Evolutionary conservation across 2,329 filamentous ascomycete genomes (phyloP).

Genomic region (Fusarium transvaalense): DNA sequence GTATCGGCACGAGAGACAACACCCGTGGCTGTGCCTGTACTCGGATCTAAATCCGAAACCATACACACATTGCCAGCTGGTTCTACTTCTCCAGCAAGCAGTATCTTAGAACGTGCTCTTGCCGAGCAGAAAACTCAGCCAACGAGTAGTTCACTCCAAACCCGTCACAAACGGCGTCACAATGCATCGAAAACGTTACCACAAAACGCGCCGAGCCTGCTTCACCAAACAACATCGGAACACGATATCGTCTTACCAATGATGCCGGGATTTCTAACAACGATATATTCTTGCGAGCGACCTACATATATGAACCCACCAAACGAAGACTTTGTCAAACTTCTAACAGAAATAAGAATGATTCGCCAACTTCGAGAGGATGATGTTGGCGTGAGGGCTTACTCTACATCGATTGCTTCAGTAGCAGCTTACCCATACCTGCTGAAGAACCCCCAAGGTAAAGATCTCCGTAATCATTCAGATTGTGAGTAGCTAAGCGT

Average conservation of each 20-base stretch:
- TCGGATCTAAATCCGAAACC: neutral
- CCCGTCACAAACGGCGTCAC: conserved; percentile 19
- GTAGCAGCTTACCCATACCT: conserved; percentile 81
- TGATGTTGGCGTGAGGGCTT: conserved; percentile 84
- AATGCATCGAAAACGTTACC: conserved; percentile 11
- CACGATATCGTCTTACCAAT: conserved; percentile 75
- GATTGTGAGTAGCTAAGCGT: neutral
- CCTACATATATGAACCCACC: conserved; percentile 76
- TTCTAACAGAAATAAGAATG: conserved; percentile 80
- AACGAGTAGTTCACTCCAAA: conserved; percentile 18
- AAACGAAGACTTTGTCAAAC: conserved; percentile 80
- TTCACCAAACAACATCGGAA: conserved; percentile 82
- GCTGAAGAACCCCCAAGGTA: conserved; percentile 59
- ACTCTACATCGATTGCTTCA: conserved; percentile 86
- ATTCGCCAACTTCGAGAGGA: conserved; percentile 79
- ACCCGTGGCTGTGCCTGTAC: neutral
- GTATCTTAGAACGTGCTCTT: conserved; percentile 43
- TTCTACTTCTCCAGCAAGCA: conserved; percentile 27
- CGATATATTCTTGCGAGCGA: conserved; percentile 82
- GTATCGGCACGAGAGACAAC: conserved; percentile 12
- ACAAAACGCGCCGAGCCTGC: conserved; percentile 57
- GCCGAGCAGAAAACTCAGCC: conserved; percentile 24
- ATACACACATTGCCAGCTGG: neutral
- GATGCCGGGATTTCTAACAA: conserved; percentile 74
- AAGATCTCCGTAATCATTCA: conserved; percentile 30